Evolutionary conservation across 768 basidiomycete genomes (phyloP).

Genomic region (Terana coerulea): DNA sequence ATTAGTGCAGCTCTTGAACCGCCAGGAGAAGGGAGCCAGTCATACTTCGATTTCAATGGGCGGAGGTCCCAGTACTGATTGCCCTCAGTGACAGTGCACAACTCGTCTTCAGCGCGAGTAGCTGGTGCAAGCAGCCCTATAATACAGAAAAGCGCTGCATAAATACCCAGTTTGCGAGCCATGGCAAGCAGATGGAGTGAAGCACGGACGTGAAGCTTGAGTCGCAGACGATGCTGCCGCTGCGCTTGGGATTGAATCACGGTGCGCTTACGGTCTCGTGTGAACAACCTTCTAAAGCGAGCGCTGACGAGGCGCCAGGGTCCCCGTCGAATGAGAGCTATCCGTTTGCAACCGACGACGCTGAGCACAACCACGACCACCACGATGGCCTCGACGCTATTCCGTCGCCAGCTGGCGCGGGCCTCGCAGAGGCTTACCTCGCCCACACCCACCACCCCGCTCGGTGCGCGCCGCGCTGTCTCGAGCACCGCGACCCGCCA

Average conservation of each 20-base stretch:
- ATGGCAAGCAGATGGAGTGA: background rate
- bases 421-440: constrained; percentile 36
- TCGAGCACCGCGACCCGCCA: constrained; percentile 35
- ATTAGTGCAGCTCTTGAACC: constrained; percentile 14
- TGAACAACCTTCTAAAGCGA: constrained; percentile 12
- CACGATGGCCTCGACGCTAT: constrained; percentile 61
- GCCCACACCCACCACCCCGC: constrained; percentile 22
- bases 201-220: background rate
- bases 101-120: constrained; percentile 39
- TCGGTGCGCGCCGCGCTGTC: constrained; percentile 32
- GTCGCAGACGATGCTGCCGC: background rate
- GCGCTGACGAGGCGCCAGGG: background rate
- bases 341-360: constrained; percentile 28
- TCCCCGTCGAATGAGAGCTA: constrained; percentile 24
- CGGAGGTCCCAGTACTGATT: constrained; percentile 67
- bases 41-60: constrained; percentile 55
- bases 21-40: constrained; percentile 1
- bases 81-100: constrained; percentile 56
- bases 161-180: background rate
- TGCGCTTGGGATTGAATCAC: background rate
- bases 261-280: constrained; percentile 20
- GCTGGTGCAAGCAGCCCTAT: constrained; percentile 5
- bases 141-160: background rate
- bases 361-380: constrained; percentile 23
- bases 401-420: constrained; percentile 53